Evolutionary conservation across 1,284 basidiomycete species (phyloP), one percentile per base, ranked within the genome.

Genomic region (Puccinia novopanici): DNA sequence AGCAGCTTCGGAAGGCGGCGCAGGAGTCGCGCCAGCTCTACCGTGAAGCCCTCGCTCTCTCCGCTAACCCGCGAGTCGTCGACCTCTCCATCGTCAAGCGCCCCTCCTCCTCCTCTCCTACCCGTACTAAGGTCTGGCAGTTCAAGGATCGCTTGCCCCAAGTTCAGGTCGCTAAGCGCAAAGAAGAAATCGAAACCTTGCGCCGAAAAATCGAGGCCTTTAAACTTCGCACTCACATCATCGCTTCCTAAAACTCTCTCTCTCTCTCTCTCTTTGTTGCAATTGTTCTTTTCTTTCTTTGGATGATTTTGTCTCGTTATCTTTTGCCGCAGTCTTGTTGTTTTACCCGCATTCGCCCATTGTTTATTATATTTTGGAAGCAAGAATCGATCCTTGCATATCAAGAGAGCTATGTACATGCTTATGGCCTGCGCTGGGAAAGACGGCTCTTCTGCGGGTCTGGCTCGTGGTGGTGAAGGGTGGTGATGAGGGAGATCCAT

Each of bases 81-180:
- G 77, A 79, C 71, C 45, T 79, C n/a, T 59, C 77, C 15, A 40
- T 55, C 27, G 77, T 79, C 45, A 79, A 79, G 45, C 65, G n/a
- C 4, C 59, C 68, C 17, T 34, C 22, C 52, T 30, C 37, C 24
- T 22, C 17, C 10, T 30, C 57, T 59, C 5, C 57, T 59, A 17
- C 57, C 17, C 48, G 19, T 17, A 54, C 45, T 34, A 72, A 61
- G 27, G 77, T 72, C 13, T 79, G 77, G 77, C 77, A 79, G 59
- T 57, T 72, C 30, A 71, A 72, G 68, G 77, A 79, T 37, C 67
- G 68, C 3, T 71, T 72, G 59, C 77, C 77, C 24, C 54, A 71
- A n/a, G 77, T 72, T 34, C 77, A 79, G n/a, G 45, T 59, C 30
- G 77, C 67, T 15, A 68, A 57, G 34, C 50, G 77, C 12, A 79